These are phyloP conservation scores for Euphrasia confusa DNA, from an alignment of 257 asterid genomes.

Conservation along the genomic window DNA sequence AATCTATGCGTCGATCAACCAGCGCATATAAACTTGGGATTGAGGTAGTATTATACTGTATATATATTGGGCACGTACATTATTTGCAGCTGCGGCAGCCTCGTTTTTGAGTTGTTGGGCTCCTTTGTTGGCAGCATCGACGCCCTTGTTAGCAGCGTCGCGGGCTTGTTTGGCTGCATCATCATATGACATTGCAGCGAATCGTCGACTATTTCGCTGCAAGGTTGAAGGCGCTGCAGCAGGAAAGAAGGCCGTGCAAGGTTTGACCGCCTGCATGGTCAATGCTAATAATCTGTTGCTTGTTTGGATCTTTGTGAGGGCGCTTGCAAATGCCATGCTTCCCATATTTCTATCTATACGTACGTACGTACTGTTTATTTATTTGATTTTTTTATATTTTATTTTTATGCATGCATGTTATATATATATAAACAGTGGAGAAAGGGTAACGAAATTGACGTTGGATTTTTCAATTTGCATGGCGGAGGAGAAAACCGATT, in stretches of 20 bases:
- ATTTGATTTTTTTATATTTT: not conserved
- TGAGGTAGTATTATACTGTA: not conserved
- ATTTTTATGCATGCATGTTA: not conserved
- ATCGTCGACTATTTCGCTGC: constrained; percentile 24
- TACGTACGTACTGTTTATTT: not conserved
- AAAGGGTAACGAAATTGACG: not conserved
- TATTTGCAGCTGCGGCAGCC: constrained; percentile 34
- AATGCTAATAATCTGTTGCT: constrained; percentile 18
- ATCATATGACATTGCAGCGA: constrained; percentile 29
- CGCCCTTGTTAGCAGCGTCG: constrained; percentile 46
- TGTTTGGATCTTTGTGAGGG: constrained; percentile 39
- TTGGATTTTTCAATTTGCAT: not conserved
- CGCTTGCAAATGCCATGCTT: constrained; percentile 38
- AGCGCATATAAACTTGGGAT: too few species aligned
- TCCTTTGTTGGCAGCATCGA: constrained; percentile 46
- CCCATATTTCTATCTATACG: constrained; percentile 23
- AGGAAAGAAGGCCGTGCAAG: constrained; percentile 22
- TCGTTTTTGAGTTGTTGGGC: constrained; percentile 45
- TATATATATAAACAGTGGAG: constrained; percentile 25
- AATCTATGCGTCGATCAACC: too few species aligned
- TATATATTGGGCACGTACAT: constrained; percentile 26
- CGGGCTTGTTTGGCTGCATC: constrained; percentile 46
- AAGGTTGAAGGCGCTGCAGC: constrained; percentile 22
- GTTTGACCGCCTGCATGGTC: constrained; percentile 10
- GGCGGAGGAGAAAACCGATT: constrained; percentile 27